Evolutionary conservation across 2,329 filamentous ascomycete species (phyloP), one percentile per base, ranked within the genome.

Genomic region (Pseudogymnoascus sp.): DNA sequence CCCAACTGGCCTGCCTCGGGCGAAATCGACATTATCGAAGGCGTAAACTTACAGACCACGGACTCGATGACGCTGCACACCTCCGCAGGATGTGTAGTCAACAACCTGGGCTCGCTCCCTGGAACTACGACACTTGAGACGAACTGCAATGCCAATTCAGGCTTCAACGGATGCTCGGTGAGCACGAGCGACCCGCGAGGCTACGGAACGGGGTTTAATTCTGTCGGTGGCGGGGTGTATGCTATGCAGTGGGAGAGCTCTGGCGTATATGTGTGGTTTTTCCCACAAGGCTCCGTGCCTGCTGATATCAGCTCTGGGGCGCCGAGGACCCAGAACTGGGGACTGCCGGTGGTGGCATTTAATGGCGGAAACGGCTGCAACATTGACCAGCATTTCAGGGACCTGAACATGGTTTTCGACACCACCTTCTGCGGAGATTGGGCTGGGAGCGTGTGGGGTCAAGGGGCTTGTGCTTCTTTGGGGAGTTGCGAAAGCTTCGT

Each of bases 381-480:
- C 28, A 85, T 92, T 65, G 79, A 86, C 65, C 74, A 76, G 0
- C 82, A 85, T 69, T 93, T 93, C 75, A 81, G 79, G 62, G 79
- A 88, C 62, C 83, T 93, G 80, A 85, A 84, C 68, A 83, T 96
- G 64, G 86, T 90, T 43, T 83, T 92, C 69, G 86, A 92, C 71
- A 92, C 71, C 16, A 85, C 90, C 62, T 91, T 95, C 73, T 95
- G 91, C 71, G 90, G 90, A 25, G 85, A 88, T 70, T 93, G 89
- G 81, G 89, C 88, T 0, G 86, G 83, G 14, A 73, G 67, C 62
- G 57, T 69, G 41, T 67, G 63, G 54, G 70, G 57, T 31, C 81
- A 86, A 65, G 67, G 76, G 4, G 80, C 82, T 45, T 93, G 90
- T 75, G 77, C 81, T 1, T 76, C 81, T 41, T 79, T 84, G 68